phyloP scores from a whole-genome alignment of 1,284 basidiomycete genomes.

The Sphagnurus paluster region DNA sequence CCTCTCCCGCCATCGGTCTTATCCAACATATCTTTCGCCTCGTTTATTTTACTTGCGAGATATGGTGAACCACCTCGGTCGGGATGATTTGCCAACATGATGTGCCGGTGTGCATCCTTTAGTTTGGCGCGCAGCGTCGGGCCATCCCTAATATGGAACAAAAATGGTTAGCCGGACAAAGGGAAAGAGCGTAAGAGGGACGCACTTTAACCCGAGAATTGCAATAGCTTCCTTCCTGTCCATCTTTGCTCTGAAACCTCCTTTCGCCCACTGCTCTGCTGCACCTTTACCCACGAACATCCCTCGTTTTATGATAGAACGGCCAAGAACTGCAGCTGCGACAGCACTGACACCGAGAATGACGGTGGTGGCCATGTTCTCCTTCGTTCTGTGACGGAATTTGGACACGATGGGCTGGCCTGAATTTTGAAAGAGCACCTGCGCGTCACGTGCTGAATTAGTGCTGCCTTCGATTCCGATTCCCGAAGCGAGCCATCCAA shows the following conservation, averaged over 20 bases:
- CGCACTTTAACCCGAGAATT: conserved; percentile 91
- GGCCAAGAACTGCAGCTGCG: conserved; percentile 77
- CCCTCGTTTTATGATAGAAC: conserved; percentile 64
- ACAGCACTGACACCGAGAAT: conserved; percentile 79
- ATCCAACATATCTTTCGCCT: conserved; percentile 85
- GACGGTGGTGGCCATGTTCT: conserved; percentile 69
- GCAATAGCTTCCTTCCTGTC: conserved; percentile 91
- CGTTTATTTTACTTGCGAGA: conserved; percentile 97
- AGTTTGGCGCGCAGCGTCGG: conserved; percentile 68
- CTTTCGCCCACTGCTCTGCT: conserved; percentile 87
- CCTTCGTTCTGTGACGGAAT: neutral
- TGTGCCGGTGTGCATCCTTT: conserved; percentile 89
- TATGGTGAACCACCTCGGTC: conserved; percentile 96
- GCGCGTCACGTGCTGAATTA: conserved; percentile 1
- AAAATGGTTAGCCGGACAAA: conserved; percentile 12
- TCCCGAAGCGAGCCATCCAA: no score
- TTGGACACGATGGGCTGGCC: no score
- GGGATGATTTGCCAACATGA: conserved; percentile 96
- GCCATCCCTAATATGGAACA: conserved; percentile 58
- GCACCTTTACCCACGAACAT: conserved; percentile 57
- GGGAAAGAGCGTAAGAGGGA: conserved; percentile 24
- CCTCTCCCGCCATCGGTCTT: conserved; percentile 58
- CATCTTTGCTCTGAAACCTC: conserved; percentile 96
- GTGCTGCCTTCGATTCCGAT: no score
- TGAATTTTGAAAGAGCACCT: neutral